Conservation (phyloP, 2,329 filamentous ascomycete species). For the Calonectria naviculata region DNA sequence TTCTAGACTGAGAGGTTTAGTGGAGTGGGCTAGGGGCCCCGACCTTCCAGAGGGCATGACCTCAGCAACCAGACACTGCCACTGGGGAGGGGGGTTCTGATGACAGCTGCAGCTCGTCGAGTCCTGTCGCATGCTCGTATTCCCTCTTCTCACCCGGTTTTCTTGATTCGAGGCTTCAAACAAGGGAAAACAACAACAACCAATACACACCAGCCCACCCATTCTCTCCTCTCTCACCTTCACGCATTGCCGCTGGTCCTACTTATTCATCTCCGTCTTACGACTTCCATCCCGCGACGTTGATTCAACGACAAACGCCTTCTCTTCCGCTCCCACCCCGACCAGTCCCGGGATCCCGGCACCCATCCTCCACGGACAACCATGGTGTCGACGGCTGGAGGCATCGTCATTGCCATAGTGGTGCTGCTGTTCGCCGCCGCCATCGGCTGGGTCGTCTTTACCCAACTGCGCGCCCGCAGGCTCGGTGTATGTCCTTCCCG, state of each 20-base stretch:
- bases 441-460: conserved; percentile 76
- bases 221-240: background rate
- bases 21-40: background rate
- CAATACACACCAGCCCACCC: background rate
- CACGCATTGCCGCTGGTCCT: background rate
- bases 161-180: background rate
- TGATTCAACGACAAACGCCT: background rate
- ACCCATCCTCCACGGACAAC: conserved; percentile 27
- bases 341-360: background rate
- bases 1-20: conserved; percentile 18
- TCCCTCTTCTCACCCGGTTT: conserved; percentile 8
- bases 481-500: conserved; percentile 68
- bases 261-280: background rate
- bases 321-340: background rate
- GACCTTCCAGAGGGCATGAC: conserved; percentile 2
- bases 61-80: conserved; percentile 10
- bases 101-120: background rate
- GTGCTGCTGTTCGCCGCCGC: conserved; percentile 68
- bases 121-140: conserved; percentile 17
- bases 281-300: conserved; percentile 4
- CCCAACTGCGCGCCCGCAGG: conserved; percentile 77
- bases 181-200: background rate
- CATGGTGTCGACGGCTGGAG: conserved; percentile 70
- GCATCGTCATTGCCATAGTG: conserved; percentile 79
- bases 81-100: background rate